Base-by-base conservation (phyloP, 768 basidiomycete genomes). In the Tylopilus sp. region DNA sequence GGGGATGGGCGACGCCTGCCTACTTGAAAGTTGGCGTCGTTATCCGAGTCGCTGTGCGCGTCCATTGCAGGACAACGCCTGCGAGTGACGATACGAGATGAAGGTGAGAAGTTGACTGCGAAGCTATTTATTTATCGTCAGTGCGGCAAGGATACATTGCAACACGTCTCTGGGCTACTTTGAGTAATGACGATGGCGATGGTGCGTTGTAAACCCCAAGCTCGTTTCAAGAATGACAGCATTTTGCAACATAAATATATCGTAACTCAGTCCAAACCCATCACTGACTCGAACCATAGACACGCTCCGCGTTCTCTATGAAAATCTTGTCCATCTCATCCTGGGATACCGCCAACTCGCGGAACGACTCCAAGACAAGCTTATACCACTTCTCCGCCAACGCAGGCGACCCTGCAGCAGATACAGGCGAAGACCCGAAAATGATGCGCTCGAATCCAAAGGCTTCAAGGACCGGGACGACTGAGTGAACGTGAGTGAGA, bases 401-500 rank as follows among this genome's bases (percentile, higher is more conserved):
- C 4, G 80, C 80, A 22, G 72, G 60, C 23, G 74, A 72, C 22
- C 72, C 73, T 3, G 75, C 73, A 4, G 72, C 69, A n/a, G 74
- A 68, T 11, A 85, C 81, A 28, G 86, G 80, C 1, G 88, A 84
- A 9, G 89, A 86, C 8, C 90, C 91, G 68, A 86, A 92, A 18
- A 93, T 76, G 58, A 93, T 90, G 47, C 91, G 80, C 60, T 87
- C 76, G 60, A 81, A 88, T 7, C 91, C 91, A 64, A 92, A 92
- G 3, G 91, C 91, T 65, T 93, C 91, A 55, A 91, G 70, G 33
- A 86, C 85, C 15, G 88, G 91, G 8, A 83, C 86, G 57, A 92
- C 90, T 93, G 52, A 4, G 17, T 2, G 44, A 26, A 21, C 41
- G 44, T 57, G 33, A 67, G 52, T 10, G 18, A 25, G 8, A n/a